These are phyloP conservation scores for Phytophthora multivora DNA, from an alignment of 352 stramenopile genomes.

Conservation along the genomic window DNA sequence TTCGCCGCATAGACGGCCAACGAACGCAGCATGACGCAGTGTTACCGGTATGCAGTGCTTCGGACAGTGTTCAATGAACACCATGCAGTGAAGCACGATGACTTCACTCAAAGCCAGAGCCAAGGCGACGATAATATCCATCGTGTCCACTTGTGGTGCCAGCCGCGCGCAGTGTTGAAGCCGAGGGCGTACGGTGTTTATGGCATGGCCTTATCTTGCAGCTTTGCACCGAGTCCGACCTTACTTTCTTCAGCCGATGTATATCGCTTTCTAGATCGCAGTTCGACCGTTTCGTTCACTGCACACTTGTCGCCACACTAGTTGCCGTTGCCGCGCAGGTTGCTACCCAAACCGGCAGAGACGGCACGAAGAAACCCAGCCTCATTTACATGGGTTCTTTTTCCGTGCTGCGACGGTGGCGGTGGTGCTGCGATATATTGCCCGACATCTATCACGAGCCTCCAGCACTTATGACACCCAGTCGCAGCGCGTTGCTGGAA, in stretches of 20 bases:
- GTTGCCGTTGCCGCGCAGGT: background rate
- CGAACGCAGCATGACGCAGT: too few relatives aligned
- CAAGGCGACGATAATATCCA: slow-evolving; percentile 17
- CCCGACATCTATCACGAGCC: slow-evolving; percentile 6
- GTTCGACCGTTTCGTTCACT: slow-evolving; percentile 10
- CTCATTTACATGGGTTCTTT: slow-evolving; percentile 1
- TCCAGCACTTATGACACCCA: slow-evolving; percentile 23
- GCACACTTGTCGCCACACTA: background rate
- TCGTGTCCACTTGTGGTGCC: slow-evolving; percentile 1
- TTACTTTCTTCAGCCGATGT: slow-evolving; percentile 16
- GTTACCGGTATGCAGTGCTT: too few relatives aligned
- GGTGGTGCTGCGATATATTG: slow-evolving; percentile 19
- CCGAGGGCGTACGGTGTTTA: slow-evolving; percentile 13
- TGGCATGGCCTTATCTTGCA: slow-evolving; percentile 13
- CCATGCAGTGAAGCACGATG: background rate
- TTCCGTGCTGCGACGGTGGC: slow-evolving; percentile 9
- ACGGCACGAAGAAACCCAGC: background rate
- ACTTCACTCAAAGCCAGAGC: background rate
- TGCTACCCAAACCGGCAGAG: slow-evolving; percentile 3
- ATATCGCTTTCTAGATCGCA: slow-evolving; percentile 17
- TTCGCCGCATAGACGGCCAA: too few relatives aligned
- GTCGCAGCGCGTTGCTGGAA: slow-evolving; percentile 25
- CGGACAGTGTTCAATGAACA: background rate
- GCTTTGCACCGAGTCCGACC: slow-evolving; percentile 21
- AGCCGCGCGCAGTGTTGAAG: slow-evolving; percentile 21